These are phyloP conservation scores for Effrenium voratum DNA, from an alignment of 73 alveolate genomes.

Conservation along the genomic window DNA sequence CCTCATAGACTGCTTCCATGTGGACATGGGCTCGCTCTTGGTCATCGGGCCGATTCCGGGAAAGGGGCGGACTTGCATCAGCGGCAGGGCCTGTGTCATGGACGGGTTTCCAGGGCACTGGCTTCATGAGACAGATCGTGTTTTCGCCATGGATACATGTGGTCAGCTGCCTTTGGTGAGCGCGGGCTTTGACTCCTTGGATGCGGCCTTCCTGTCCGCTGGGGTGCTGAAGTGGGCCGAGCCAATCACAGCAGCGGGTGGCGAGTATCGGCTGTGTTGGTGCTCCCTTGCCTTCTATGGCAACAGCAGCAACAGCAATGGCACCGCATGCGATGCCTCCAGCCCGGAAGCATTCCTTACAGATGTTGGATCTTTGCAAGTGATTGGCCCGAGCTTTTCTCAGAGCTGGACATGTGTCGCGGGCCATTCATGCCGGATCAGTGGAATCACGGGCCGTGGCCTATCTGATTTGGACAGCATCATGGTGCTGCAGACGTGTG, in stretches of 20 bases:
- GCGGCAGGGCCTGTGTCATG: constrained; percentile 1
- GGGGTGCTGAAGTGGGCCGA: constrained; percentile 3
- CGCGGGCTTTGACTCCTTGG: not conserved
- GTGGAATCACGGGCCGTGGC: not conserved
- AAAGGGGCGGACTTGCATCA: not conserved
- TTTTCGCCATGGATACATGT: constrained; percentile 21
- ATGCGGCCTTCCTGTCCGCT: not conserved
- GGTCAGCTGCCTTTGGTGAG: not conserved
- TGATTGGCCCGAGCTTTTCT: constrained; percentile 4
- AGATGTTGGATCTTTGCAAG: constrained; percentile 18
- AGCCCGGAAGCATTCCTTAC: constrained; percentile 15
- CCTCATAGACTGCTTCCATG: not conserved
- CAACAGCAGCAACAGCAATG: not conserved
- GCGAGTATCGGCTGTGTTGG: constrained; percentile 63
- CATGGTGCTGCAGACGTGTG: constrained; percentile 39
- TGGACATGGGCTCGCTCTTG: not conserved
- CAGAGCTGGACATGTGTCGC: constrained; percentile 5
- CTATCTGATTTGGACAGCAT: not conserved
- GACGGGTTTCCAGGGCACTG: not conserved
- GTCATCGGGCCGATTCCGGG: not conserved
- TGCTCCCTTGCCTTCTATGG: not conserved
- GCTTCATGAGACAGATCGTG: not conserved
- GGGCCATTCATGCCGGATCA: constrained; percentile 23
- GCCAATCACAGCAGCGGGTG: constrained; percentile 18
- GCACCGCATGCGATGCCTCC: constrained; percentile 8